Conservation (phyloP, 2,329 filamentous ascomycete genomes). For the Sporothrix schenckii region DNA sequence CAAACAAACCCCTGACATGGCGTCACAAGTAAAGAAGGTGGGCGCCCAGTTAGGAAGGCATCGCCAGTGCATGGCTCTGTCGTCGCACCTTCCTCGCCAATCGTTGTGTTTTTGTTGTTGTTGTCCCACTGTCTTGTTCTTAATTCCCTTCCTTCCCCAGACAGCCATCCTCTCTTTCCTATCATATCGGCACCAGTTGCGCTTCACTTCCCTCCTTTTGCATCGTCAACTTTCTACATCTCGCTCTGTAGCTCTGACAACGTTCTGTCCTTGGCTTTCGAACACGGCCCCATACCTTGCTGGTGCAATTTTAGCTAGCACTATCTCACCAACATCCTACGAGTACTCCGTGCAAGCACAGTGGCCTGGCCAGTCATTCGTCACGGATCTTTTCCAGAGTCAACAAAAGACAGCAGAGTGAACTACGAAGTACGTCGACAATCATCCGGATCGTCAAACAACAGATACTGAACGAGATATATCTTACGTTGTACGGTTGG, state of each 20-base stretch:
- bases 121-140: not conserved
- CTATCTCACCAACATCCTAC: not conserved
- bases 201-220: not conserved
- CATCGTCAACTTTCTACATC: constrained; percentile 3
- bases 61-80: constrained; percentile 19
- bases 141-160: not conserved
- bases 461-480: not conserved
- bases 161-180: not conserved
- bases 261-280: constrained; percentile 9
- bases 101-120: constrained; percentile 15
- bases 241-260: not conserved
- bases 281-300: not conserved
- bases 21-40: not conserved
- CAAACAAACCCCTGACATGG: constrained; percentile 25
- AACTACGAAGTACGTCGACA: not conserved
- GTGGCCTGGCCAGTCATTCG: not conserved
- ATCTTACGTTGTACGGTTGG: too few species aligned
- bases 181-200: not conserved
- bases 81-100: constrained; percentile 17
- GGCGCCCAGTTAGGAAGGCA: constrained; percentile 24
- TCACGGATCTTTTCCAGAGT: not conserved
- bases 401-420: not conserved
- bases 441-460: not conserved
- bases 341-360: not conserved
- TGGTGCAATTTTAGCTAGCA: not conserved